Percentiles rank a stretch among this genome's conserved stretches.
These are phyloP conservation scores for Cyclaneusma minus DNA, from an alignment of 2,329 filamentous ascomycete species.

Conservation along the genomic window DNA sequence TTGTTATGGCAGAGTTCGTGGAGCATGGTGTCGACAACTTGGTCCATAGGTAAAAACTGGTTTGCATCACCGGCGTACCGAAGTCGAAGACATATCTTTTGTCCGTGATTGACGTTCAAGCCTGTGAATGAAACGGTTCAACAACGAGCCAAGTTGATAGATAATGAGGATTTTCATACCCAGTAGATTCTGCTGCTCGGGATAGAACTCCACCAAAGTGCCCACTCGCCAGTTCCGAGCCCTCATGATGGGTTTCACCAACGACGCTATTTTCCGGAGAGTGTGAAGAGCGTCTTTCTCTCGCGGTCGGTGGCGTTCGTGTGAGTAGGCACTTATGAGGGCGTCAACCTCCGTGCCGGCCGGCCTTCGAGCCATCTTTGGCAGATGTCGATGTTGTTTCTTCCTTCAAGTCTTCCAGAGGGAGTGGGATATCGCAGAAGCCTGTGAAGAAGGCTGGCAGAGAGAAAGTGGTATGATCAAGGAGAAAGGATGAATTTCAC, in stretches of 20 bases:
- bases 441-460: too few species aligned
- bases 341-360: slow-evolving; percentile 30
- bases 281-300: slow-evolving; percentile 35
- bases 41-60: slow-evolving; percentile 67
- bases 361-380: not conserved
- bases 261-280: slow-evolving; percentile 66
- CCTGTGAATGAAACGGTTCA: slow-evolving; percentile 24
- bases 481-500: too few species aligned
- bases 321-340: slow-evolving; percentile 32
- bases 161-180: slow-evolving; percentile 28
- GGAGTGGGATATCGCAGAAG: too few species aligned
- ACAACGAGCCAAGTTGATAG: not conserved
- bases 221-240: slow-evolving; percentile 68
- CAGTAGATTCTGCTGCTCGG: slow-evolving; percentile 55
- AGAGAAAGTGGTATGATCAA: too few species aligned
- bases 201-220: slow-evolving; percentile 74
- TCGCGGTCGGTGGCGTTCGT: slow-evolving; percentile 30
- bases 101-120: slow-evolving; percentile 62
- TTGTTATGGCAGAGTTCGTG: slow-evolving; percentile 88
- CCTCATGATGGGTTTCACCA: slow-evolving; percentile 92
- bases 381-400: too few species aligned
- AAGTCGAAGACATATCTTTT: slow-evolving; percentile 69
- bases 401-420: too few species aligned
- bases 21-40: slow-evolving; percentile 79
- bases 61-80: slow-evolving; percentile 59